A percentile compares a stretch with the other conserved stretches of the same genome.
phyloP scores from a whole-genome alignment of 441 rosid species.

The Gossypium davidsonii region DNA sequence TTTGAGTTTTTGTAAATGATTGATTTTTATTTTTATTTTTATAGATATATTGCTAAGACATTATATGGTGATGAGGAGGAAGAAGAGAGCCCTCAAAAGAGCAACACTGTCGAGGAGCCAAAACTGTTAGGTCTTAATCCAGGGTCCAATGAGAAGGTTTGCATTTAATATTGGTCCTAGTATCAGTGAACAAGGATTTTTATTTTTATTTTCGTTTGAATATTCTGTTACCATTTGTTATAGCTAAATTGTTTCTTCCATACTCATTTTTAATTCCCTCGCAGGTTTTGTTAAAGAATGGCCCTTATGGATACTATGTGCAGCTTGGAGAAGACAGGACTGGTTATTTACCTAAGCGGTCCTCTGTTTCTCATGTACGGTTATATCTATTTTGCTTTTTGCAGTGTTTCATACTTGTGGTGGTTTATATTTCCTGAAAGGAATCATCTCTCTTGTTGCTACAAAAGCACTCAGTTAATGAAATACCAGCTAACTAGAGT shows the following conservation, averaged over 20 bases:
- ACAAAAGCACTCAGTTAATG: neutral
- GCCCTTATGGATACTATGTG: slow-evolving; percentile 88
- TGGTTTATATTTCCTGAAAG: slow-evolving; percentile 8
- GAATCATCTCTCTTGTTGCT: neutral
- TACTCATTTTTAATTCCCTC: neutral
- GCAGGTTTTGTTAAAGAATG: slow-evolving; percentile 82
- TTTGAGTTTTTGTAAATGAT: slow-evolving; percentile 15
- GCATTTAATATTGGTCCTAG: slow-evolving; percentile 16
- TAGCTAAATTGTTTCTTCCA: neutral
- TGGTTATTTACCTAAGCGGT: slow-evolving; percentile 71
- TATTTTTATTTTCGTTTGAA: neutral
- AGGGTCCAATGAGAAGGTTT: slow-evolving; percentile 82
- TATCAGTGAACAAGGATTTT: neutral
- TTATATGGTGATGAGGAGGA: slow-evolving; percentile 71
- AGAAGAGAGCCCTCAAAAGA: slow-evolving; percentile 42
- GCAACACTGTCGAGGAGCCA: slow-evolving; percentile 56
- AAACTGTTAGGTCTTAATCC: slow-evolving; percentile 80
- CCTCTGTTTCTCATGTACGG: slow-evolving; percentile 71
- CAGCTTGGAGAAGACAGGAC: slow-evolving; percentile 92
- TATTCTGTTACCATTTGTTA: neutral
- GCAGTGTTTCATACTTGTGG: neutral
- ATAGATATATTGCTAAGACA: slow-evolving; percentile 80
- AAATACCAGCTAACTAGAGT: neutral
- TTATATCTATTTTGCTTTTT: neutral
- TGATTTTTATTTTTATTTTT: neutral